Conservation (phyloP, 441 rosid species). For the Melianthus villosus region DNA sequence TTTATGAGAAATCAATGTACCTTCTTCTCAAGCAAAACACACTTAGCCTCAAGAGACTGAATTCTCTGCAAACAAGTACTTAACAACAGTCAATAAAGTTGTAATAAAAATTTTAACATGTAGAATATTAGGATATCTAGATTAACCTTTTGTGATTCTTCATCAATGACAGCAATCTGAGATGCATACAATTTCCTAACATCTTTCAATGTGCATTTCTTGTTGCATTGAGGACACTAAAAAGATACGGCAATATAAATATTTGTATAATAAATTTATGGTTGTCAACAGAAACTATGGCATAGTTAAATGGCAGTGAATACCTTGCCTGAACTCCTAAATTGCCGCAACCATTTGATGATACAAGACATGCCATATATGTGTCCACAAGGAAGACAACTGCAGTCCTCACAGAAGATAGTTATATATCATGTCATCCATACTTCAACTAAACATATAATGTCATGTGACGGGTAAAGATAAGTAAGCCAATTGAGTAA, state of each 20-base stretch:
- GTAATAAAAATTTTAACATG: background rate
- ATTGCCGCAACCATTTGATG: slow-evolving; percentile 49
- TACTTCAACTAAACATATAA: background rate
- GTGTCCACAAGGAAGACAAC: slow-evolving; percentile 91
- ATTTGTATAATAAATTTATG: background rate
- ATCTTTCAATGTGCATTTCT: slow-evolving; percentile 34
- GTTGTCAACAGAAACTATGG: background rate
- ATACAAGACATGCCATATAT: slow-evolving; percentile 71
- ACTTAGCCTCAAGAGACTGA: slow-evolving; percentile 41
- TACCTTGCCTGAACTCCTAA: slow-evolving; percentile 42
- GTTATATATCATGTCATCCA: background rate
- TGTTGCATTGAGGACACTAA: slow-evolving; percentile 82
- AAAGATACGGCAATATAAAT: slow-evolving; percentile 1
- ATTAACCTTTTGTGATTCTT: slow-evolving; percentile 49
- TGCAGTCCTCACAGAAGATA: slow-evolving; percentile 12
- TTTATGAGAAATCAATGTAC: slow-evolving; percentile 14
- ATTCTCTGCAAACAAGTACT: slow-evolving; percentile 35
- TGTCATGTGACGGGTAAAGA: background rate
- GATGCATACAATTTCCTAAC: slow-evolving; percentile 60
- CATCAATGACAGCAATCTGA: slow-evolving; percentile 49
- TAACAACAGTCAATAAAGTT: slow-evolving; percentile 1
- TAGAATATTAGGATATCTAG: background rate
- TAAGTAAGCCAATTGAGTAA: background rate
- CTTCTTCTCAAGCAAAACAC: slow-evolving; percentile 43
- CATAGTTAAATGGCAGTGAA: slow-evolving; percentile 8